These are phyloP conservation scores for Canavalia gladiata DNA, from an alignment of 306 rosid species.

Conservation along the genomic window DNA sequence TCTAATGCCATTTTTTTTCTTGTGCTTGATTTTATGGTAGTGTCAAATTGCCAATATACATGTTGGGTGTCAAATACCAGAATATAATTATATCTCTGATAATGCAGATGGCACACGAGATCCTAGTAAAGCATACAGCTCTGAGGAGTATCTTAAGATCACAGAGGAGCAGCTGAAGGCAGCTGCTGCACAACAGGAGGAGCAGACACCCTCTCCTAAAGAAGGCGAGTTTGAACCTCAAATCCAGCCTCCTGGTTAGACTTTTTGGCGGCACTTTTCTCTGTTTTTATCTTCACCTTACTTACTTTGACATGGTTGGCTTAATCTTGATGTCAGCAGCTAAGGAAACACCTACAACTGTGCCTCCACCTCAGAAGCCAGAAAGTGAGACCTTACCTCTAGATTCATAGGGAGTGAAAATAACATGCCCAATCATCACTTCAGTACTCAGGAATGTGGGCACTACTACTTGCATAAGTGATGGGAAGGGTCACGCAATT, in stretches of 20 bases:
- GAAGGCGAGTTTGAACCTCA: slow-evolving; percentile 58
- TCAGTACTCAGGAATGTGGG: slow-evolving; percentile 38
- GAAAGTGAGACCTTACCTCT: slow-evolving; percentile 52
- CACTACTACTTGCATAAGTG: slow-evolving; percentile 5
- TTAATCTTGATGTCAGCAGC: slow-evolving; percentile 47
- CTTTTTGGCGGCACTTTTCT: slow-evolving; percentile 20
- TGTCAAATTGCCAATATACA: slow-evolving; percentile 28
- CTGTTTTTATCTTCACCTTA: background rate
- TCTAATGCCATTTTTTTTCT: background rate
- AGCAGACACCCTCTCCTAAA: slow-evolving; percentile 50
- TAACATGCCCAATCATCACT: slow-evolving; percentile 6
- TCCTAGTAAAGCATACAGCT: slow-evolving; percentile 68
- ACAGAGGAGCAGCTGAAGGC: slow-evolving; percentile 89
- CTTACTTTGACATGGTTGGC: slow-evolving; percentile 37
- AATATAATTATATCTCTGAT: slow-evolving; percentile 33
- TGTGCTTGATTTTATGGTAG: background rate
- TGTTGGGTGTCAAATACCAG: slow-evolving; percentile 23
- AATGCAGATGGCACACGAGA: slow-evolving; percentile 61
- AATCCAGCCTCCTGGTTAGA: slow-evolving; percentile 66
- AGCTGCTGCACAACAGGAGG: slow-evolving; percentile 61
- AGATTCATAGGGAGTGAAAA: slow-evolving; percentile 40
- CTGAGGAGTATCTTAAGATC: slow-evolving; percentile 84
- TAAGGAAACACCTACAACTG: slow-evolving; percentile 56
- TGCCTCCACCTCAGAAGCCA: slow-evolving; percentile 54
- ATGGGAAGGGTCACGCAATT: slow-evolving; percentile 42